Conservation (phyloP, 106 monocot species). For the Chionographis japonica region DNA sequence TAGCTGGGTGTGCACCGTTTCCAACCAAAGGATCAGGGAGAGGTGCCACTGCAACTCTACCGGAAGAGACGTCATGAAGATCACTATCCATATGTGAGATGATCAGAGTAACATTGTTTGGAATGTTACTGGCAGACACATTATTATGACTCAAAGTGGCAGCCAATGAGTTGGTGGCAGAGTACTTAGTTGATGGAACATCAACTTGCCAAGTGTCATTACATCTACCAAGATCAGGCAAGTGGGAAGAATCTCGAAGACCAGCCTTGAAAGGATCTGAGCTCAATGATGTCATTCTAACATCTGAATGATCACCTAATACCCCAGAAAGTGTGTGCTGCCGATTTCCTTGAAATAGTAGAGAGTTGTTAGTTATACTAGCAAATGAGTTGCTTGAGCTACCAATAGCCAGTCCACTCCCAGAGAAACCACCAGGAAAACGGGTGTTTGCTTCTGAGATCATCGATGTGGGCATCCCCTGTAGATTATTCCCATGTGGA, state of each 20-base stretch:
- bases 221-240: slow-evolving; percentile 30
- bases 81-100: slow-evolving; percentile 10
- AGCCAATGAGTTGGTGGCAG: not conserved
- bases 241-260: slow-evolving; percentile 13
- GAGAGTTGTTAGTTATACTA: slow-evolving; percentile 7
- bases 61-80: slow-evolving; percentile 4
- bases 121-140: slow-evolving; percentile 3
- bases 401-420: slow-evolving; percentile 3
- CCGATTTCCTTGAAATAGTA: slow-evolving; percentile 14
- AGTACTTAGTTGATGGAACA: slow-evolving; percentile 15
- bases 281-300: slow-evolving; percentile 8
- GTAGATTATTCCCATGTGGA: slow-evolving; percentile 25
- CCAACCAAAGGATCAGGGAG: slow-evolving; percentile 10
- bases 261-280: slow-evolving; percentile 23
- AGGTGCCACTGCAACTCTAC: not conserved
- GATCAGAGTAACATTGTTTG: slow-evolving; percentile 1
- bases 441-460: slow-evolving; percentile 25
- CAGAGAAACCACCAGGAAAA: slow-evolving; percentile 16
- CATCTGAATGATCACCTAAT: slow-evolving; percentile 14
- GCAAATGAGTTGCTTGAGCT: slow-evolving; percentile 17
- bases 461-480: slow-evolving; percentile 26
- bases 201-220: slow-evolving; percentile 30
- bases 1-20: slow-evolving; percentile 8
- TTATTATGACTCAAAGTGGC: not conserved
- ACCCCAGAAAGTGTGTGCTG: slow-evolving; percentile 14